Evolutionary conservation across 2,329 filamentous ascomycete genomes (phyloP), one percentile per base, ranked within the genome.

Genomic region (Diaporthe vaccinii): DNA sequence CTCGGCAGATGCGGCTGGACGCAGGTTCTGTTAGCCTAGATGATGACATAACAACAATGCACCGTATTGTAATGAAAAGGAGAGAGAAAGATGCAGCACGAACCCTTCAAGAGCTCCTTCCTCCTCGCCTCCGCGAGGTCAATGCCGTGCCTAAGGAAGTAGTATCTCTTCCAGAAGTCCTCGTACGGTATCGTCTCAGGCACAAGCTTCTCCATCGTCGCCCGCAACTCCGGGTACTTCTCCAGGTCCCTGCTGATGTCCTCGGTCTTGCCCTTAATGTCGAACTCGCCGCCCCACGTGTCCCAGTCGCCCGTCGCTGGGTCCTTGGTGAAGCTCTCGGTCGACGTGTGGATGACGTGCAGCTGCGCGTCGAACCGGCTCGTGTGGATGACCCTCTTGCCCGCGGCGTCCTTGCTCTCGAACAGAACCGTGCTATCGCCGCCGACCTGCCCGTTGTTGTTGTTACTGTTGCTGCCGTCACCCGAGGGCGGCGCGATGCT

Each of bases 201-300:
- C n/a, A 99, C 97, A 73, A 98, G 87, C 86, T 93, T 95, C 89
- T 98, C 97, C 96, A 99, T 98, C 0, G 95, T 95, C 36, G 89
- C 85, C 79, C 96, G 89, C 79, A 99, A 86, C 84, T 98, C 96
- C 14, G 93, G 91, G 81, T 98, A 98, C 82, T 93, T 95, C 78
- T 96, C 92, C 78, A 99, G 83, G 83, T 99, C 95, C 76, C 87
- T 87, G 65, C 93, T 91, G 79, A 99, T 97, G 72, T 93, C 92
- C 25, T 93, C 92, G 2, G 97, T 98, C 89, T 96, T 96, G 81
- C 89, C 89, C 72, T 96, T 95, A 20, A 94, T 91, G 79, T 96
- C 91, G 81, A 98, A 98, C 0, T 87, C 88, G 77, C 91, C 87
- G 73, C 90, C 89, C 92, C 96, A 98, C 6, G 87, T 83, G 14